Evolutionary conservation across 1,284 basidiomycete genomes (phyloP).

Genomic region (Cryptococcus sp.): DNA sequence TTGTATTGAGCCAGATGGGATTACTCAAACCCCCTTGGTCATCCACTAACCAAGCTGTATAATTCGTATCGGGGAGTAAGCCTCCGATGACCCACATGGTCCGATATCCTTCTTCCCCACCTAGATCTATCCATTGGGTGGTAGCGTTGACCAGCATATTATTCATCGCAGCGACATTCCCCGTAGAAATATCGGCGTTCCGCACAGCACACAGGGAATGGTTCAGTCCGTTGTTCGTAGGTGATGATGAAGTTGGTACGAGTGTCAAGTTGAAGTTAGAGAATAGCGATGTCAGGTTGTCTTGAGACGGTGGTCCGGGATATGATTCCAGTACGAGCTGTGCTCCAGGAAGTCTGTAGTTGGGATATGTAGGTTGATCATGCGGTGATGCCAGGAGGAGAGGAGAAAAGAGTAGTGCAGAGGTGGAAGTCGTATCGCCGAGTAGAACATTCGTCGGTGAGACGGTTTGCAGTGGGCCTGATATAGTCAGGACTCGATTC

Average conservation of each 20-base stretch:
- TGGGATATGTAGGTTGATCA: constrained; percentile 61
- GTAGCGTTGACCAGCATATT: constrained; percentile 14
- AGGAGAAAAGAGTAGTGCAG: constrained; percentile 71
- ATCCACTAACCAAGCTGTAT: constrained; percentile 39
- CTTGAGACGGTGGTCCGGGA: constrained; percentile 36
- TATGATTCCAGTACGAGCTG: constrained; percentile 53
- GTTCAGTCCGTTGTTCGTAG: constrained; percentile 25
- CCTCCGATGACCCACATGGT: constrained; percentile 25
- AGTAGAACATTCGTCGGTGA: constrained; percentile 56
- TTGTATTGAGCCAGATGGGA: constrained; percentile 42
- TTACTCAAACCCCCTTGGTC: constrained; percentile 20
- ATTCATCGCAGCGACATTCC: constrained; percentile 9
- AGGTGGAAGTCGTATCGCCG: constrained; percentile 70
- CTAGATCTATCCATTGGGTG: constrained; percentile 25
- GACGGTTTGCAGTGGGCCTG: constrained; percentile 54
- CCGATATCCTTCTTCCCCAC: constrained; percentile 32
- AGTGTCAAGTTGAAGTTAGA: constrained; percentile 33
- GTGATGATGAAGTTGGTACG: constrained; percentile 55
- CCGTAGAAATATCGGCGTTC: constrained; percentile 19
- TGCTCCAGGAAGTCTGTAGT: constrained; percentile 68
- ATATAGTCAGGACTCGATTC: constrained; percentile 4
- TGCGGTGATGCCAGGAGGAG: constrained; percentile 49
- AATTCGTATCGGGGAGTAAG: constrained; percentile 33
- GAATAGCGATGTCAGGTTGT: constrained; percentile 56
- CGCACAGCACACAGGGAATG: constrained; percentile 48